Percentiles rank a stretch among this genome's conserved stretches.
phyloP scores from a whole-genome alignment of 1,284 basidiomycete species.

The Chalciporus sp. region DNA sequence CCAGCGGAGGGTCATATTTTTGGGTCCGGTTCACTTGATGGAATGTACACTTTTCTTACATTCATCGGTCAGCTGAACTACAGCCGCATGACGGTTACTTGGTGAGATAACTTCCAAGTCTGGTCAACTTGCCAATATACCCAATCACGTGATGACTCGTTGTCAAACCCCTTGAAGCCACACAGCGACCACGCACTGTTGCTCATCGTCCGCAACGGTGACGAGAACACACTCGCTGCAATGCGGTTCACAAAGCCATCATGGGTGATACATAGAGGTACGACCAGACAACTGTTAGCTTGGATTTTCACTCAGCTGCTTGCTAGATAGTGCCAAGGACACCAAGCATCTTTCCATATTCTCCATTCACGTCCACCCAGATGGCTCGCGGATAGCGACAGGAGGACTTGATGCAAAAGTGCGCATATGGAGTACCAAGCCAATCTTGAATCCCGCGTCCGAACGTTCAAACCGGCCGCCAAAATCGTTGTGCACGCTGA shows the following conservation, averaged over 20 bases:
- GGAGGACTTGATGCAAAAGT: conserved; percentile 96
- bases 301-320: neutral
- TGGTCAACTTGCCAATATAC: neutral
- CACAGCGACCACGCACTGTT: no score
- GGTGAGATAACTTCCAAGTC: no score
- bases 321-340: conserved; percentile 35
- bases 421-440: conserved; percentile 95
- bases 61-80: neutral
- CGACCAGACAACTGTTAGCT: neutral
- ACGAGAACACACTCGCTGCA: neutral
- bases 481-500: conserved; percentile 87
- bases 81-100: no score
- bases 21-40: no score
- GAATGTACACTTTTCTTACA: neutral
- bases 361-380: conserved; percentile 92
- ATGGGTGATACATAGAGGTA: conserved; percentile 56
- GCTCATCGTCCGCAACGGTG: neutral
- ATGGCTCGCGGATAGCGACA: conserved; percentile 94
- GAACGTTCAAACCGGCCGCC: conserved; percentile 80
- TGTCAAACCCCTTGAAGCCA: neutral
- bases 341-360: conserved; percentile 87
- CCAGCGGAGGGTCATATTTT: no score
- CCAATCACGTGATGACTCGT: neutral
- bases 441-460: conserved; percentile 77
- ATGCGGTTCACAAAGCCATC: conserved; percentile 62